Conservation (phyloP, 805 yeast genomes). For the Saturnispora ahearnii region DNA sequence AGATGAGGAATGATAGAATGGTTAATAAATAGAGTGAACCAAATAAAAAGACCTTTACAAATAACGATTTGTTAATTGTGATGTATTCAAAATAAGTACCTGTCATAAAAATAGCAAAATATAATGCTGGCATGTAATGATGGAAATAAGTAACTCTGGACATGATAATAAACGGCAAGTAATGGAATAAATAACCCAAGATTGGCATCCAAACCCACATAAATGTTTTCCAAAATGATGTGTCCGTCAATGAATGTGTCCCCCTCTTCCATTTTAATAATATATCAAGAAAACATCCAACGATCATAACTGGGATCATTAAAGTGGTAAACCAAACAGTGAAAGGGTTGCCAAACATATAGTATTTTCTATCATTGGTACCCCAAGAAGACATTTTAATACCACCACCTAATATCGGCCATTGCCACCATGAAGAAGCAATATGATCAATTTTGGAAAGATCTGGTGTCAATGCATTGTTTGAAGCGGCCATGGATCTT, state of each 20-base stretch:
- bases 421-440: slow-evolving; percentile 75
- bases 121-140: slow-evolving; percentile 77
- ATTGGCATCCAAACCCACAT: slow-evolving; percentile 74
- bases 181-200: slow-evolving; percentile 76
- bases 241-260: slow-evolving; percentile 31
- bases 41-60: slow-evolving; percentile 12
- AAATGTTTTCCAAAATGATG: slow-evolving; percentile 17
- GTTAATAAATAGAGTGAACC: slow-evolving; percentile 36
- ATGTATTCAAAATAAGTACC: slow-evolving; percentile 45
- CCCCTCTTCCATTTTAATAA: slow-evolving; percentile 62
- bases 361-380: slow-evolving; percentile 45
- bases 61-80: slow-evolving; percentile 13
- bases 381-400: slow-evolving; percentile 75
- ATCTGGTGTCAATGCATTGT: slow-evolving; percentile 76
- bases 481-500: slow-evolving; percentile 76
- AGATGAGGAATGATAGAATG: slow-evolving; percentile 48
- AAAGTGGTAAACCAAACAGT: slow-evolving; percentile 23
- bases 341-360: slow-evolving; percentile 40
- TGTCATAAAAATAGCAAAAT: slow-evolving; percentile 57
- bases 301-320: slow-evolving; percentile 1
- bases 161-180: slow-evolving; percentile 68
- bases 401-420: slow-evolving; percentile 66
- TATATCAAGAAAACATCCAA: slow-evolving; percentile 15
- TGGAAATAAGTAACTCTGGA: slow-evolving; percentile 82
- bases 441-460: slow-evolving; percentile 59